Evolutionary conservation across 139 green algal species (phyloP).

Genomic region (Medakamo hakoo): DNA sequence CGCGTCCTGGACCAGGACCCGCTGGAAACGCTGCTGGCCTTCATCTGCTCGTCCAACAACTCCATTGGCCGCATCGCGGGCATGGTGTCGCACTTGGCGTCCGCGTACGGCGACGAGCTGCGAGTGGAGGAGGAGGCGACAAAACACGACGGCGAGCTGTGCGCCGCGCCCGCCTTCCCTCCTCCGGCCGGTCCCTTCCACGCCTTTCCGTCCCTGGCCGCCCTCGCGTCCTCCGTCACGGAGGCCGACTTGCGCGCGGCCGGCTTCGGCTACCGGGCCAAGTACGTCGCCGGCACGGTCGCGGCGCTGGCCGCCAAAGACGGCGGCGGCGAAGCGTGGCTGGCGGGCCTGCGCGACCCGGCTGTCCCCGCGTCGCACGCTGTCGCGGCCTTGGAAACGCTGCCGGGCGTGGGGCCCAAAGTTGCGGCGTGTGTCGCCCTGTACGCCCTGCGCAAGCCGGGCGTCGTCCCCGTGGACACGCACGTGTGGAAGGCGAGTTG

Average conservation of each 20-base stretch:
- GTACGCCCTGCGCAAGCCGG: not conserved
- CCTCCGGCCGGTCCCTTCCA: too few species aligned
- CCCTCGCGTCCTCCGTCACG: not conserved
- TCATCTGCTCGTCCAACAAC: not conserved
- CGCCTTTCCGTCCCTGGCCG: not conserved
- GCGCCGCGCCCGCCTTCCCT: too few species aligned
- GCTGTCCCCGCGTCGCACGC: not conserved
- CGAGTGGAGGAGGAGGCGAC: too few species aligned
- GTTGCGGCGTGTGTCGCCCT: not conserved
- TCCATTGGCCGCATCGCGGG: not conserved
- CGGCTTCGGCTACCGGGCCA: not conserved
- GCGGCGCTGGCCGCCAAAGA: not conserved
- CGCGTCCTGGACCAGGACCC: not conserved
- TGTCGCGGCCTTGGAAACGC: not conserved
- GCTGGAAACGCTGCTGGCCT: not conserved
- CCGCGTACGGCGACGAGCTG: not conserved
- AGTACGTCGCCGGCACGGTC: not conserved
- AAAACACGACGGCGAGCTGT: not conserved
- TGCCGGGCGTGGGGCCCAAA: not conserved
- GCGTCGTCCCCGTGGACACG: not conserved
- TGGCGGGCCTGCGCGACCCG: not conserved
- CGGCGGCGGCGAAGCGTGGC: not conserved
- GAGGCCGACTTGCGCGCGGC: not conserved
- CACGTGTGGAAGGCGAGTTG: too few species aligned
- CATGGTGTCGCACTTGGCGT: not conserved